Evolutionary conservation across 345 rosid species (phyloP), one percentile per base, ranked within the genome.

Genomic region (Gossypium rotundifolium): DNA sequence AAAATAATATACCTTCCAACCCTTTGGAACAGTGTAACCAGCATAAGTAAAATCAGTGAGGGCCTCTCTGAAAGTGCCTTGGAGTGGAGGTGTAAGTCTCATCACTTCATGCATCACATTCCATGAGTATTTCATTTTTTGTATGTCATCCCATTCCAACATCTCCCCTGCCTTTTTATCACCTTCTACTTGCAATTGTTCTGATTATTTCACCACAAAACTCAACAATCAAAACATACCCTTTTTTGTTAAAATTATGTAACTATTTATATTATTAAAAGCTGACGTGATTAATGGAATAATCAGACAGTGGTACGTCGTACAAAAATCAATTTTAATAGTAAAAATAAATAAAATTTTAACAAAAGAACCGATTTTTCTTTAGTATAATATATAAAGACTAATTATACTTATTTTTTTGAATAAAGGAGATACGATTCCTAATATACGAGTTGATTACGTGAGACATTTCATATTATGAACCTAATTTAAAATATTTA

Each of bases 21-120:
- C 91, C 46, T 84, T 86, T 0, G 91, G 91, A 33, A 86, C 20
- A n/a, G 88, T 81, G 77, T 80, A 83, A 27, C 88, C 89, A 29
- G 83, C 87, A 13, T 81, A 86, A 2, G 75, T 84, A 53, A 88
- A 83, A 16, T 86, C 88, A 0, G 78, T 52, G 0, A 88, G 53
- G n/a, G 81, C 88, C 52, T 81, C 86, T 48, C 88, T 77, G 74
- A 88, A 88, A n/a, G 89, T 80, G 38, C 89, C 89, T 45, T 83
- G 91, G 20, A 84, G 79, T 0, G 87, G 87, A 0, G 91, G 88
- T 2, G 87, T 82, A 2, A 88, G 74, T 65, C 91, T 81, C 88
- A 84, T 83, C 22, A 82, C 89, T 73, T 88, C 88, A 20, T 79
- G 22, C 16, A 84, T 3, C 0, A 84, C 91, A 20, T 79, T 84